Evolutionary conservation across 2,329 filamentous ascomycete genomes (phyloP).

Genomic region (Ramularia endophylla): DNA sequence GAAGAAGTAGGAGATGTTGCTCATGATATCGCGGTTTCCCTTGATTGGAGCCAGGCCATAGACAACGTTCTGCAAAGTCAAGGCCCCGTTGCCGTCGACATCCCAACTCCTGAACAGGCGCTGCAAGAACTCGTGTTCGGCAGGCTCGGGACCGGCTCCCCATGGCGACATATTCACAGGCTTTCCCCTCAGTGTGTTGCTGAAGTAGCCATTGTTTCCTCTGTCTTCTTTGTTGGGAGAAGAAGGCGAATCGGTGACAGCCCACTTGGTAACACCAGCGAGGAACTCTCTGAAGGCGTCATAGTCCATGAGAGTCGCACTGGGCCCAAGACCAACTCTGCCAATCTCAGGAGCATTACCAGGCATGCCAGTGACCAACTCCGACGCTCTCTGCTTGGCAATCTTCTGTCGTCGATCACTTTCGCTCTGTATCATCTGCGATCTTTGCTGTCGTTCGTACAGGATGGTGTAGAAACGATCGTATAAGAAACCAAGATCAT

Average conservation of each 20-base stretch:
- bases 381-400: conserved; percentile 48
- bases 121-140: conserved; percentile 91
- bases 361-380: conserved; percentile 44
- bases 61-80: conserved; percentile 88
- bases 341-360: conserved; percentile 64
- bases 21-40: conserved; percentile 93
- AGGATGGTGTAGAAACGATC: conserved; percentile 89
- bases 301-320: conserved; percentile 93
- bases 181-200: conserved; percentile 36
- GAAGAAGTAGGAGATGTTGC: conserved; percentile 95
- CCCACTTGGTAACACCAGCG: conserved; percentile 82
- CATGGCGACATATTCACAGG: conserved; percentile 44
- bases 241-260: conserved; percentile 75
- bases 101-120: conserved; percentile 88
- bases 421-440: conserved; percentile 66
- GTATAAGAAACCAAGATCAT: conserved; percentile 85
- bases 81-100: conserved; percentile 63
- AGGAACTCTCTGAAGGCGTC: conserved; percentile 93
- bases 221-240: conserved; percentile 48
- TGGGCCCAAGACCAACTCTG: conserved; percentile 80
- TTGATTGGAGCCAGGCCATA: conserved; percentile 86
- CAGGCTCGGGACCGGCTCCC: conserved; percentile 62
- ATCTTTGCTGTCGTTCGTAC: conserved; percentile 84
- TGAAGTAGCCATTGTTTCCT: conserved; percentile 54
- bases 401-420: conserved; percentile 60